Percentiles rank a stretch among this genome's conserved stretches.
Conservation (phyloP, 192 early-diverging fungal genomes). For the Podila minutissima region DNA sequence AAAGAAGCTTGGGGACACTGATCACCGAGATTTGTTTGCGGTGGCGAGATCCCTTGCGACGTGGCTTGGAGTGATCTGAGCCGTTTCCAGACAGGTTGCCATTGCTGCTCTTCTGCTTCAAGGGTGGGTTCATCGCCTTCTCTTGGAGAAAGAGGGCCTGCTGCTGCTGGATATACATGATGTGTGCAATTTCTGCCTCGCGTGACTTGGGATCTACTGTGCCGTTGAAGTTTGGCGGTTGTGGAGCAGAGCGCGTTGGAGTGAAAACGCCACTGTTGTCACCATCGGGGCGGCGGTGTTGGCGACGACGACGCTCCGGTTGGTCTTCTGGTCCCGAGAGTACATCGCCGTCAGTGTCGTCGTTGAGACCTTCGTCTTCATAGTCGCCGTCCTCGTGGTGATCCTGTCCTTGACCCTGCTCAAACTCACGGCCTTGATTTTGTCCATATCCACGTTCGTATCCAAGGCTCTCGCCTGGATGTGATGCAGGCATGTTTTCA, state of each 20-base stretch:
- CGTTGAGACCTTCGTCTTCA: conserved; percentile 42
- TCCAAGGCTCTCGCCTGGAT: neutral
- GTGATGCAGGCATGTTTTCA: conserved; percentile 18
- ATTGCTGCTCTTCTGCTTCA: conserved; percentile 32
- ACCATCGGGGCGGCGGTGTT: conserved; percentile 11
- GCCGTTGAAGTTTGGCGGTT: conserved; percentile 19
- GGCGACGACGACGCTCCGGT: conserved; percentile 12
- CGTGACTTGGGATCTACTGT: conserved; percentile 25
- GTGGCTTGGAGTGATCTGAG: conserved; percentile 36
- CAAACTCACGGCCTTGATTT: neutral
- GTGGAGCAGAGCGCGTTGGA: conserved; percentile 41
- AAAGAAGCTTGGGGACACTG: conserved; percentile 42
- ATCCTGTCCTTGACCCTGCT: conserved; percentile 45
- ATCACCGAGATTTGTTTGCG: conserved; percentile 49
- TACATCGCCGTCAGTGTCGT: conserved; percentile 41
- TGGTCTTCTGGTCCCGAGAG: conserved; percentile 49
- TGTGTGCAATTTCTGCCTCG: conserved; percentile 46
- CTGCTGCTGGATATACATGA: conserved; percentile 52
- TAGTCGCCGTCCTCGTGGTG: conserved; percentile 48
- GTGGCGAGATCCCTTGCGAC: conserved; percentile 27
- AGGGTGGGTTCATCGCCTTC: conserved; percentile 45
- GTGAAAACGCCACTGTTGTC: conserved; percentile 19
- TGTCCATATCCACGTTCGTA: conserved; percentile 5
- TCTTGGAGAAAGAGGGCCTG: conserved; percentile 49
- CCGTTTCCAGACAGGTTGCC: conserved; percentile 37